Base-by-base conservation (phyloP, 139 green algal species). In the Marvania coccoides region DNA sequence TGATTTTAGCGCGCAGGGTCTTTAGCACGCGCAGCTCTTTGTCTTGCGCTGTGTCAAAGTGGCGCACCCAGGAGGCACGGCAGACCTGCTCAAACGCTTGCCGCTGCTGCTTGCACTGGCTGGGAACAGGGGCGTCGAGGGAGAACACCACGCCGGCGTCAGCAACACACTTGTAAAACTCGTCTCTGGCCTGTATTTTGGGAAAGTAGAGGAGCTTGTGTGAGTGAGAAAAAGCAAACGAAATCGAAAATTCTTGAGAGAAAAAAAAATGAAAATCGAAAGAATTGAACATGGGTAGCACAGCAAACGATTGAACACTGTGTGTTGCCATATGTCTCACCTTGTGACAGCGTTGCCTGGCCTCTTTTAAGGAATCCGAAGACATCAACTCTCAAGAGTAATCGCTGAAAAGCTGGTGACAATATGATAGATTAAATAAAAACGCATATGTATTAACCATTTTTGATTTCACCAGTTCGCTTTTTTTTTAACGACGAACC, bases 1-100 rank as follows among this genome's bases (percentile, higher is more conserved):
- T 65, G 26, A 90, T 87, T 34, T 77, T 79, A 9, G 33, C 42
- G 34, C 78, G 68, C 47, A 86, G 70, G 7, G 63, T 74, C 64
- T 77, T 74, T 35, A 81, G 26, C 6, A 73, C 58, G 0, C 76
- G 63, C 19, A 79, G 59, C 40, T 76, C 60, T 46, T 76, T 78
- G 61, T 84, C 74, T 40, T 83, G 78, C 53, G 84, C 71, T 42
- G 72, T 56, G 77, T 92, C 86, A 80, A 92, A 92, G 48, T 92
- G 85, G 33, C 30, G 51, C 34, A 90, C 86, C 86, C 86, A 92
- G 61, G 80, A 88, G 1, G 64, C 58, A 3, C 77, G 78, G 70
- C 85, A 91, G 19, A 65, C 56, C 0, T 30, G 36, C 67, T 88
- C 82, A 65, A 83, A 92, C 8, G 51, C 56, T 12, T 70, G 19